phyloP scores from a whole-genome alignment of 108 stramenopile genomes.

The Licmophora abbreviata region DNA sequence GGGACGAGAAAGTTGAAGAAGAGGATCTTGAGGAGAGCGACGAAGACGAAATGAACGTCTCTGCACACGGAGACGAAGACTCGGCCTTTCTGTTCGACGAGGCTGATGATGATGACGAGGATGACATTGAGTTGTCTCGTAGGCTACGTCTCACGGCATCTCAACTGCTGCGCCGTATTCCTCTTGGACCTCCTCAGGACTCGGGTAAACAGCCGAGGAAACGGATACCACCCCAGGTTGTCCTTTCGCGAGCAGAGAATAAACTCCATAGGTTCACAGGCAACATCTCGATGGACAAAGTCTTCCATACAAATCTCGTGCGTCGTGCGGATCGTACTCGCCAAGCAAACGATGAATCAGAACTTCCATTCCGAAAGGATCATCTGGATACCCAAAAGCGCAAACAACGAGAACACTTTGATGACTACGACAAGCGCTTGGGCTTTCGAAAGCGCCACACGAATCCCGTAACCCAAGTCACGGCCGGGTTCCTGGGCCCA shows the following conservation, averaged over 20 bases:
- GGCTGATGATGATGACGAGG: constrained; percentile 31
- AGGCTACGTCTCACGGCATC: neutral
- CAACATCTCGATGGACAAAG: constrained; percentile 37
- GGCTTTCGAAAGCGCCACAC: constrained; percentile 32
- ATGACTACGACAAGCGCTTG: constrained; percentile 43
- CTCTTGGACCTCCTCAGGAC: constrained; percentile 35
- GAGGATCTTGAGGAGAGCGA: constrained; percentile 13
- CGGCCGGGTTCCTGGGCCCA: constrained; percentile 41
- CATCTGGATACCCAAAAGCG: neutral
- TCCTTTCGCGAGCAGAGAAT: constrained; percentile 25
- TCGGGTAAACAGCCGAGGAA: constrained; percentile 20
- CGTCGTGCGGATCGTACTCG: neutral
- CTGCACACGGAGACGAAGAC: constrained; percentile 22
- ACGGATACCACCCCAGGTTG: constrained; percentile 27
- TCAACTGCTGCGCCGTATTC: constrained; percentile 7
- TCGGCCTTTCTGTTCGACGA: constrained; percentile 25
- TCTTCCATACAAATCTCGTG: constrained; percentile 15
- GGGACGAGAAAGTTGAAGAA: neutral
- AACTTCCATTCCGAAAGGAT: neutral
- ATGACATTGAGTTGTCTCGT: constrained; percentile 11
- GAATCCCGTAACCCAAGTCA: constrained; percentile 36
- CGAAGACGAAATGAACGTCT: constrained; percentile 26
- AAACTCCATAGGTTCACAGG: constrained; percentile 31
- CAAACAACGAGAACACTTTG: constrained; percentile 6
- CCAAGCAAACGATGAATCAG: neutral